Conservation (phyloP, 148 eudicot genomes). For the Fallopia convolvulus region DNA sequence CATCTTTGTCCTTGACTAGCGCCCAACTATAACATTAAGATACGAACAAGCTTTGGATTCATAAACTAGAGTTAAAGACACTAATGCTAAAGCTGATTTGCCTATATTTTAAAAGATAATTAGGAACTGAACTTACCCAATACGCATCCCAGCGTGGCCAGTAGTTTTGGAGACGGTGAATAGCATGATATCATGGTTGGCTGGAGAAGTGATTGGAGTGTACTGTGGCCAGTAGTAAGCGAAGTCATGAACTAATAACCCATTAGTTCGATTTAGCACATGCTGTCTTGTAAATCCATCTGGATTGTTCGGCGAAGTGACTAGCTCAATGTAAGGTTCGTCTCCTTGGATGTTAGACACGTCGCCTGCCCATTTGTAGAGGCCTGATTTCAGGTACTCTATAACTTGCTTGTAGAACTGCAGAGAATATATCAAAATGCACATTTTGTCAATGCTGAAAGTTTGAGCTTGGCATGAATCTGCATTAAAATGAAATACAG, state of each 20-base stretch:
- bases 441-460: neutral
- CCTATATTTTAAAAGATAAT: neutral
- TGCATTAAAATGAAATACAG: no score
- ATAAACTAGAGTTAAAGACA: no score
- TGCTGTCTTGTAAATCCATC: conserved; percentile 73
- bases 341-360: conserved; percentile 41
- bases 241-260: conserved; percentile 69
- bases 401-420: conserved; percentile 84
- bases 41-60: neutral
- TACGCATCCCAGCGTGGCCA: conserved; percentile 94
- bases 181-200: conserved; percentile 80
- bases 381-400: conserved; percentile 78
- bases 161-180: conserved; percentile 93
- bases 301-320: conserved; percentile 98
- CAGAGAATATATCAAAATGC: conserved; percentile 17
- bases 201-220: conserved; percentile 64
- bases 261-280: conserved; percentile 51
- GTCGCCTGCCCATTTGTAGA: conserved; percentile 89
- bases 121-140: conserved; percentile 45
- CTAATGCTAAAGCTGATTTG: no score
- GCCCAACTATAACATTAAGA: conserved; percentile 58
- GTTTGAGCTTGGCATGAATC: neutral
- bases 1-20: conserved; percentile 63
- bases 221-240: conserved; percentile 99
- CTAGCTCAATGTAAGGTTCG: conserved; percentile 79